A percentile compares a stretch with the other conserved stretches of the same genome.
These are phyloP conservation scores for Picea glauca DNA, from an alignment of 75 land plant species.

Conservation along the genomic window DNA sequence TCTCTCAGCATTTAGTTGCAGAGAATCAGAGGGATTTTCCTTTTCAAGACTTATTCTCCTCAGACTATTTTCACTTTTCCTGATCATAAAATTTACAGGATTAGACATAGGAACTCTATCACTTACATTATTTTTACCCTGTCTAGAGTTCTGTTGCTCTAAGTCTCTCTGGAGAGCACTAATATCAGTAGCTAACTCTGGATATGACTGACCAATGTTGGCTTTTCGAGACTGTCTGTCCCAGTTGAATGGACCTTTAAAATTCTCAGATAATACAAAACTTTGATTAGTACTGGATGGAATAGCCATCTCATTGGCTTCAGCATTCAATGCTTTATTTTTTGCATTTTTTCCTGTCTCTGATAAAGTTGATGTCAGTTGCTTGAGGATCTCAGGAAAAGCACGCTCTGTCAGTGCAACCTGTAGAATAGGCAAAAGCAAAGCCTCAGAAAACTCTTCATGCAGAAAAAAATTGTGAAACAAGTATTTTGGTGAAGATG, in stretches of 20 bases:
- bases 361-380: constrained; percentile 50
- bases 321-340: background rate
- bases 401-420: constrained; percentile 76
- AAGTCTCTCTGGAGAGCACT: constrained; percentile 40
- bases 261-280: background rate
- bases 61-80: background rate
- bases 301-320: background rate
- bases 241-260: constrained; percentile 4
- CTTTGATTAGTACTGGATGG: background rate
- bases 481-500: constrained; percentile 7
- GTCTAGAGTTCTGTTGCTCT: constrained; percentile 21
- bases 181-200: constrained; percentile 47
- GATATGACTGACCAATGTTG: constrained; percentile 14
- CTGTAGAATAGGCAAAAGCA: constrained; percentile 26
- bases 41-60: background rate
- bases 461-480: background rate
- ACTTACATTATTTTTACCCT: background rate
- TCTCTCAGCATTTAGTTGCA: background rate
- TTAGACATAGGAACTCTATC: background rate
- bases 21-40: background rate
- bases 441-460: constrained; percentile 2
- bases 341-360: constrained; percentile 6
- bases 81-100: background rate
- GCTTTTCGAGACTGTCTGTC: constrained; percentile 18
- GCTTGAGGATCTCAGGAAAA: constrained; percentile 76